These are phyloP conservation scores for Phytophthora citrophthora DNA, from an alignment of 352 stramenopile species.

Conservation along the genomic window DNA sequence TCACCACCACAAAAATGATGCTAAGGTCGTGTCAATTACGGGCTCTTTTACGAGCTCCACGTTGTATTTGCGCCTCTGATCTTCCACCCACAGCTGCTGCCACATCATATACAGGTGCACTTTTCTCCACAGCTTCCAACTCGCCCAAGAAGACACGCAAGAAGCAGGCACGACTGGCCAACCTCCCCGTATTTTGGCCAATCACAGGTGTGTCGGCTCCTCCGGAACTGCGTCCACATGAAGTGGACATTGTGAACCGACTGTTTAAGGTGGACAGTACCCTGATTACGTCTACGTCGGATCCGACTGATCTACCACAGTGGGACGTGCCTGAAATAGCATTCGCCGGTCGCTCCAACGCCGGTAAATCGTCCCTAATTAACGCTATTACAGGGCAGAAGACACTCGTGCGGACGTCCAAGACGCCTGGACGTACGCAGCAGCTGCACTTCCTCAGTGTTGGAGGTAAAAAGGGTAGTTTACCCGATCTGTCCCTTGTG, in stretches of 20 bases:
- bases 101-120: no score
- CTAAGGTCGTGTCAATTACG: background rate
- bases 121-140: constrained; percentile 11
- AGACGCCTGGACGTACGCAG: constrained; percentile 88
- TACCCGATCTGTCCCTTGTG: constrained; percentile 74
- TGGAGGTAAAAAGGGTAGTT: constrained; percentile 71
- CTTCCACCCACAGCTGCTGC: background rate
- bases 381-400: constrained; percentile 81
- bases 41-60: background rate
- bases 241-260: constrained; percentile 64
- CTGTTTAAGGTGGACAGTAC: constrained; percentile 67
- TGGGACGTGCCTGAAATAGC: constrained; percentile 83
- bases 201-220: constrained; percentile 63
- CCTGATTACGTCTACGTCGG: constrained; percentile 70
- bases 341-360: constrained; percentile 89
- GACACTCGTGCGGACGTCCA: constrained; percentile 79
- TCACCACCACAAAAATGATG: no score
- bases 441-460: constrained; percentile 85
- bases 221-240: constrained; percentile 61
- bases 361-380: constrained; percentile 90
- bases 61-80: background rate
- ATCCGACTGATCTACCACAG: constrained; percentile 63
- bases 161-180: constrained; percentile 63
- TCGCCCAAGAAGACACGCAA: constrained; percentile 42
- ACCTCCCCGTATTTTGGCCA: constrained; percentile 57